Conservation (phyloP, 2,329 filamentous ascomycete species). For the Exophiala sp. region DNA sequence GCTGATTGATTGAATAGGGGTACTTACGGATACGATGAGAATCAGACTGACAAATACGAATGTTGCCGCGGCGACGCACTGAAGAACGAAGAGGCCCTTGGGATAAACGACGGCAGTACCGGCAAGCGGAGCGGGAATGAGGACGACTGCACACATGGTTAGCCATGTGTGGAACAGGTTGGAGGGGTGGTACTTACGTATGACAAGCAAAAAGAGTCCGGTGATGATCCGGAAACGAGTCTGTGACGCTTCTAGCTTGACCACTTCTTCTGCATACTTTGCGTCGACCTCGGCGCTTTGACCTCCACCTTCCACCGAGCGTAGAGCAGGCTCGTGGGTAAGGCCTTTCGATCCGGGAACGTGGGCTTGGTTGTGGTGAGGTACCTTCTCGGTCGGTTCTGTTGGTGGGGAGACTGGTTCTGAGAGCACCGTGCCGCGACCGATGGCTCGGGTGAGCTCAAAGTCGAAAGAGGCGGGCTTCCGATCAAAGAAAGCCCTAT, state of each 20-base stretch:
- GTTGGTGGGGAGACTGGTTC: background rate
- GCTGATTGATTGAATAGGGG: background rate
- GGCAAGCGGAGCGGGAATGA: slow-evolving; percentile 14
- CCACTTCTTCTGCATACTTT: slow-evolving; percentile 9
- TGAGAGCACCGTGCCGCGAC: background rate
- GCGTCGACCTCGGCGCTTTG: slow-evolving; percentile 2
- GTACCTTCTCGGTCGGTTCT: background rate
- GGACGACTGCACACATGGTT: slow-evolving; percentile 3
- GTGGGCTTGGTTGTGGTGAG: background rate
- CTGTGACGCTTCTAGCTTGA: slow-evolving; percentile 11
- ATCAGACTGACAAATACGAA: slow-evolving; percentile 8
- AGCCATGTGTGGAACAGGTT: background rate
- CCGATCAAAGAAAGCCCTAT: slow-evolving; percentile 9
- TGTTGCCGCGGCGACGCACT: slow-evolving; percentile 9
- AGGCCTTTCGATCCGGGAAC: background rate
- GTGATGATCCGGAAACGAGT: slow-evolving; percentile 14
- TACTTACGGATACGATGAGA: slow-evolving; percentile 7
- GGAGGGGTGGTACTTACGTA: slow-evolving; percentile 2
- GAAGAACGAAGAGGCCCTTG: slow-evolving; percentile 11
- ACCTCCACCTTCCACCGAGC: slow-evolving; percentile 8
- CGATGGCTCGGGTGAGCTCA: slow-evolving; percentile 14
- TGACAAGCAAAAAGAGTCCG: slow-evolving; percentile 9
- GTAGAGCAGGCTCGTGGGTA: slow-evolving; percentile 2
- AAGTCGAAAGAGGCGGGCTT: slow-evolving; percentile 12
- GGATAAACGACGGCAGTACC: slow-evolving; percentile 9